A percentile compares a stretch with the other conserved stretches of the same genome.
These are phyloP conservation scores for Leonotis leonurus DNA, from an alignment of 257 asterid species.

Conservation along the genomic window DNA sequence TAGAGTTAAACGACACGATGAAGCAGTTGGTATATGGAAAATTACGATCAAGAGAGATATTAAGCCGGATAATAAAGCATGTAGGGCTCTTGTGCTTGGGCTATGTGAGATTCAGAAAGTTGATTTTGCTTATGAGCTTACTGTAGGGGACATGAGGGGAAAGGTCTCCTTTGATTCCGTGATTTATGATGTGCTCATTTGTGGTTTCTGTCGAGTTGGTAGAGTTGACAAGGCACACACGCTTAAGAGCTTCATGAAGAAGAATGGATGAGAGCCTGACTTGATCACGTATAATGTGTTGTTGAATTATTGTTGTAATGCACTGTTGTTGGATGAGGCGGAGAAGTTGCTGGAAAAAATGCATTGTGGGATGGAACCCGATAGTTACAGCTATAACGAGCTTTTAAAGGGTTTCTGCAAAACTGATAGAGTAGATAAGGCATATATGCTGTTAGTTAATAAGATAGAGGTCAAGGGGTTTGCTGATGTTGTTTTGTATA, in stretches of 20 bases:
- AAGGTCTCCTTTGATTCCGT: conserved; percentile 45
- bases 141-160: conserved; percentile 77
- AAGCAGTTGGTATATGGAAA: conserved; percentile 71
- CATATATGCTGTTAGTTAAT: conserved; percentile 45
- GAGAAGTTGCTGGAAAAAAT: conserved; percentile 62
- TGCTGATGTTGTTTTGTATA: conserved; percentile 78
- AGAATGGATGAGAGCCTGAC: conserved; percentile 84
- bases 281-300: conserved; percentile 64
- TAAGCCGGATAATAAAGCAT: conserved; percentile 65
- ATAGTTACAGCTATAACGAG: conserved; percentile 75
- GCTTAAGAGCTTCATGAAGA: conserved; percentile 68
- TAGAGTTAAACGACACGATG: conserved; percentile 47
- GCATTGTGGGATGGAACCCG: conserved; percentile 67
- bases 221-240: conserved; percentile 85
- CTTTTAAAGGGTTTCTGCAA: conserved; percentile 81
- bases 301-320: conserved; percentile 68
- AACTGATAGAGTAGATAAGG: conserved; percentile 69
- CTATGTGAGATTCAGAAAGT: conserved; percentile 64
- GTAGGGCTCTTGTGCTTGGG: conserved; percentile 81
- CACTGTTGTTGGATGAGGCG: conserved; percentile 64
- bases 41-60: conserved; percentile 55
- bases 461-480: conserved; percentile 71
- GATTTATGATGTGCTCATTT: conserved; percentile 60
- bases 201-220: conserved; percentile 75
- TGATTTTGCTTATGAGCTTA: conserved; percentile 93